Base-by-base conservation (phyloP, 2,329 filamentous ascomycete species). In the Verticillium nonalfalfae region DNA sequence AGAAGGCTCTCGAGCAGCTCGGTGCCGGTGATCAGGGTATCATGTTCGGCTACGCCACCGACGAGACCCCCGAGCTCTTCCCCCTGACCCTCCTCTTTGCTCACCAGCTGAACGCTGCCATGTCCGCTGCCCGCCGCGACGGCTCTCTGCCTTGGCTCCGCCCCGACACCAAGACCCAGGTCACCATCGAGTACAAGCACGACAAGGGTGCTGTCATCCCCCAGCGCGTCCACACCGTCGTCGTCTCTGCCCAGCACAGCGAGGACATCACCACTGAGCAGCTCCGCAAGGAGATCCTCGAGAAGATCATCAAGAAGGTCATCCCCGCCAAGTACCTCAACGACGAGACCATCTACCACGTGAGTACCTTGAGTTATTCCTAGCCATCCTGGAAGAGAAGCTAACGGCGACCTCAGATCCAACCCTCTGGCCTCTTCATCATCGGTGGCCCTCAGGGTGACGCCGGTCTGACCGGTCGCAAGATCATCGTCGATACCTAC, bases 21-120 rank as follows among this genome's bases (percentile, higher is more conserved):
- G 95, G 95, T 80, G 95, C 95, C 66, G 95, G 95, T 90, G 95
- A 99, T 81, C 95, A 99, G 85, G 95, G 95, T 85, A 97, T 99
- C 85, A 99, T 99, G 95, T 99, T 99, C 81, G 95, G 95, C 73
- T 99, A 99, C 86, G 95, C 95, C 78, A 97, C 95, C 73, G 95
- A 99, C 74, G 95, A 99, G 87, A 98, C 95, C 72, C 93, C 94
- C 65, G 95, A 99, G 84, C 87, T 96, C 71, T 91, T 98, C 76
- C 95, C 95, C 69, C 85, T 99, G 73, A 98, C 94, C 73, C 85
- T 98, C 70, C 86, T 94, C 73, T 88, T 98, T 74, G 90, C 95
- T 74, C 95, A 99, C 88, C 93, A 93, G 85, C 91, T 99, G 72
- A 99, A 99, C 83, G 85, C 89, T 75, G 92, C 92, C 78, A 96